Base-by-base conservation (phyloP, 192 early-diverging fungal genomes). In the Linnemannia schmuckeri region DNA sequence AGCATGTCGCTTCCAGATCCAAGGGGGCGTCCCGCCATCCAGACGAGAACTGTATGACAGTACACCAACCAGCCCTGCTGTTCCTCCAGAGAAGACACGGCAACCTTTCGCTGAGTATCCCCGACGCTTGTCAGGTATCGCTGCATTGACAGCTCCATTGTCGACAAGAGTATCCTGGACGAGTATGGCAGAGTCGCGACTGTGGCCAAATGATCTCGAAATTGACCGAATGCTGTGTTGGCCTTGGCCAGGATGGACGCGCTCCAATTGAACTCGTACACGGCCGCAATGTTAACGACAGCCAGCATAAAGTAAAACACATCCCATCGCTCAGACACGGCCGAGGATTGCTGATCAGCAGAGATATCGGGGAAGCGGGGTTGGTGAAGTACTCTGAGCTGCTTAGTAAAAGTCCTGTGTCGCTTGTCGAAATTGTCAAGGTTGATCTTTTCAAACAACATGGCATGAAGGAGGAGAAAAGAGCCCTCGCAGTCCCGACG, bases 401-500 rank as follows among this genome's bases (percentile, higher is more conserved):
- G 83, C 27, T 88, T 82, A 6, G 74, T 40, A 52, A 90, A 85
- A 40, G 47, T 71, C 41, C 69, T 55, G 35, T 82, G 69, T 37
- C 81, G 80, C 44, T 89, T 81, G 13, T 85, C 79, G 79, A 93
- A 93, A 20, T 81, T 41, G 49, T 93, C 92, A n/a, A 93, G 81
- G 6, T 91, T 91, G 41, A 93, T 90, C 63, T 91, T 93, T 22
- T 90, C 92, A 80, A 93, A 93, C 33, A 93, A 78, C 92, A 93
- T 91, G 18, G 91, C 90, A 46, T 93, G 92, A 6, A 93, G 81
- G 27, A 90, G 80, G 30, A 91, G 61, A 72, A 89, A 92, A 6
- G 91, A 75, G 8, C 72, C 77, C 61, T 89, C 81, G 61, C 81
- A 78, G 37, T 82, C 74, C 38, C 76, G 77, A 17, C 78, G 57